phyloP scores from a whole-genome alignment of 139 green algal genomes.

The Coelastrella sp. region DNA sequence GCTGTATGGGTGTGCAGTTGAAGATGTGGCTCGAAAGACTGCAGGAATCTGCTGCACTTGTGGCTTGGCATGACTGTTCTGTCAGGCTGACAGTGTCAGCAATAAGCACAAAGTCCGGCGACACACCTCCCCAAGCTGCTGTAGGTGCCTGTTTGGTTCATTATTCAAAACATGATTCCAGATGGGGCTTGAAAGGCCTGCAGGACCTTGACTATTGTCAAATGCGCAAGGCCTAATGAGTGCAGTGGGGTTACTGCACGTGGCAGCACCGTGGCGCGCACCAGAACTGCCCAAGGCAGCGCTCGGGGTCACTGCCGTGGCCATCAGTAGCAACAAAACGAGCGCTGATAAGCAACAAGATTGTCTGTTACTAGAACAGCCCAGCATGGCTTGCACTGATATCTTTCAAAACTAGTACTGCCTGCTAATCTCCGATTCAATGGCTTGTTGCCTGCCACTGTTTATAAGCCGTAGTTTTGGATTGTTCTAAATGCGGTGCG shows the following conservation, averaged over 20 bases:
- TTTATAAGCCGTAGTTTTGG: no score
- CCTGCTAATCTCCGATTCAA: no score
- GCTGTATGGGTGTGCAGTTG: no score
- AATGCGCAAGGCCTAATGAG: background rate
- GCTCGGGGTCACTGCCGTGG: background rate
- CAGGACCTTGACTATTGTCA: background rate
- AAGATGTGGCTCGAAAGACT: no score
- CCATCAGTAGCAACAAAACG: background rate
- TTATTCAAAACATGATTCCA: constrained; percentile 54
- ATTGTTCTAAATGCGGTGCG: no score
- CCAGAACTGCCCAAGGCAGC: constrained; percentile 5
- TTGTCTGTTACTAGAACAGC: background rate
- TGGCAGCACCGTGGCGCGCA: background rate
- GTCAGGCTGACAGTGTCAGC: no score
- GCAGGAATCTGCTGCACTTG: background rate
- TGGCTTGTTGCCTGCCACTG: no score
- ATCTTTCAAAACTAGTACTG: no score
- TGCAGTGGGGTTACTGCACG: background rate
- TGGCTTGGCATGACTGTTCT: background rate
- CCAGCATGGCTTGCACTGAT: no score
- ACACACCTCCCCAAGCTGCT: constrained; percentile 67
- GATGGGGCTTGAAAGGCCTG: background rate
- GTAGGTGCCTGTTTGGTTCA: constrained; percentile 75
- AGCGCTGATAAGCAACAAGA: background rate
- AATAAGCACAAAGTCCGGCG: background rate